Base-by-base conservation (phyloP, 1,284 basidiomycete genomes). In the Heimioporus punctisporus region DNA sequence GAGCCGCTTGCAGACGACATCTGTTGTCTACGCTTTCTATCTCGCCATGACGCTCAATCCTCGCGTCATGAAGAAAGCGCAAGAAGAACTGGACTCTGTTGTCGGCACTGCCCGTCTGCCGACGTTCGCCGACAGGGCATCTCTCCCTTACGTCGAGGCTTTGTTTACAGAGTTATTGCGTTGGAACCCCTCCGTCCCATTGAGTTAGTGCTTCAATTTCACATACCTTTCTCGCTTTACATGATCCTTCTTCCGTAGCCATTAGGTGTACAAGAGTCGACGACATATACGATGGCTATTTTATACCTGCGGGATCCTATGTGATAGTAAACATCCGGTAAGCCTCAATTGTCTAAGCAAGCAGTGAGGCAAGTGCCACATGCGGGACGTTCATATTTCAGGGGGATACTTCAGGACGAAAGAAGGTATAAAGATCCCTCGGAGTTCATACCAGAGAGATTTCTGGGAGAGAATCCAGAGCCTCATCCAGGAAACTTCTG, bases 1-100 rank as follows among this genome's bases (percentile, higher is more conserved):
- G 9, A 37, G 26, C 9, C n/a, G 10, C 48, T 17, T 41, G 19
- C 53, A 80, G 75, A 81, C 72, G 3, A 73, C 77, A 28, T 74
- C 78, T 14, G 69, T 71, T 1, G 60, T 79, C 54, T 69, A 71
- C 21, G 70, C 74, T 4, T 68, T 78, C 25, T 71, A 73, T 58
- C 53, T 75, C 41, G 61, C 71, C 23, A 66, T 79, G 72, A 65
- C 69, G 11, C 62, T 76, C 19, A 65, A 73, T 52, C 79, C 78
- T 0, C 76, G 76, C 9, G 64, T 46, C 23, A 72, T 68, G 56
- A 61, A 70, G 58, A 64, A 66, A 54, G 87, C 85, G 3, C 86
- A 86, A 58, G 75, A 72, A 52, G 86, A 89, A 64, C 78, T 89
- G 54, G 86, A 89, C 64, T 61, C 73, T 25, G 77, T 89, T n/a